Evolutionary conservation across 2,329 filamentous ascomycete genomes (phyloP).

Genomic region (Coniella vitis): DNA sequence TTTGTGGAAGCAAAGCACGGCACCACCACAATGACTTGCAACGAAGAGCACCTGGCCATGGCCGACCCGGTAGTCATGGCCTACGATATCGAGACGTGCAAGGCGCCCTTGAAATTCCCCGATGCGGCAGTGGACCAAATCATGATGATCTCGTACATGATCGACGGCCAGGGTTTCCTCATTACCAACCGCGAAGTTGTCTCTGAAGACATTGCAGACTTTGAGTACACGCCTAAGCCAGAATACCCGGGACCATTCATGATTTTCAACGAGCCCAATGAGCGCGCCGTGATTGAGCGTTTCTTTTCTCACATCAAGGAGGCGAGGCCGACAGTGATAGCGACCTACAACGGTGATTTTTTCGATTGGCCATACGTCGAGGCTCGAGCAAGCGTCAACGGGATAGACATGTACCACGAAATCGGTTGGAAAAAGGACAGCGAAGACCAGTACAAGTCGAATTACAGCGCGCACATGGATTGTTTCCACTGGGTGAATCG

Average conservation of each 20-base stretch:
- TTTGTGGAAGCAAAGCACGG: constrained; percentile 92
- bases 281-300: constrained; percentile 78
- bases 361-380: constrained; percentile 99
- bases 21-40: constrained; percentile 70
- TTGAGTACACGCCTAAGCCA: constrained; percentile 95
- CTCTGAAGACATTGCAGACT: constrained; percentile 93
- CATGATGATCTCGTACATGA: constrained; percentile 99
- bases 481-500: constrained; percentile 98
- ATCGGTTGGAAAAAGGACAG: constrained; percentile 94
- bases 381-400: constrained; percentile 82
- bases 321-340: constrained; percentile 89
- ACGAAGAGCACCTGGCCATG: constrained; percentile 81
- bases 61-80: constrained; percentile 97
- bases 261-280: constrained; percentile 96
- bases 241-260: constrained; percentile 95
- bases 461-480: constrained; percentile 97
- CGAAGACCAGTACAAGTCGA: constrained; percentile 94
- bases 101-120: constrained; percentile 91
- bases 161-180: constrained; percentile 93
- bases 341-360: constrained; percentile 99
- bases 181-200: constrained; percentile 98
- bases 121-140: constrained; percentile 92
- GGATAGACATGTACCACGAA: constrained; percentile 98
- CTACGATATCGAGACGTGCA: constrained; percentile 98
- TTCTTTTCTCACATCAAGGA: constrained; percentile 97